Conservation (phyloP, 176 grass and related monocot genomes). For the Echinochloa phyllopogon region DNA sequence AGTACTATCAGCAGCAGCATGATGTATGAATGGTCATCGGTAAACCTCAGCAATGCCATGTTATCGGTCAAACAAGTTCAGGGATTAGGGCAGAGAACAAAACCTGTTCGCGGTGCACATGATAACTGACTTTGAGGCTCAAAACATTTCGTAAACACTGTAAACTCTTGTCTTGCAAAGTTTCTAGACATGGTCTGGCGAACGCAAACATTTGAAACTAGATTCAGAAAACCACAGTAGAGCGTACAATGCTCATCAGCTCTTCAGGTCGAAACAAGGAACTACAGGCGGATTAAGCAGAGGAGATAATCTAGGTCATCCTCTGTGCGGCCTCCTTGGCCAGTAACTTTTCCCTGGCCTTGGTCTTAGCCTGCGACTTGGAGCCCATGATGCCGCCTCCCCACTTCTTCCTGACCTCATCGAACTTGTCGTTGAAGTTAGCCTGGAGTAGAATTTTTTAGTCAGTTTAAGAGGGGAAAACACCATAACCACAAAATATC, state of each 20-base stretch:
- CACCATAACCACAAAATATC: not conserved
- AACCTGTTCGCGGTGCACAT: not conserved
- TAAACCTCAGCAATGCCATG: not conserved
- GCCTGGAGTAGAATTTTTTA: slow-evolving; percentile 19
- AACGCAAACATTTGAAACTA: slow-evolving; percentile 35
- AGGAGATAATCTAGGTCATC: slow-evolving; percentile 53
- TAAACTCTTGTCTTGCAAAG: slow-evolving; percentile 39
- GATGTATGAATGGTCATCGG: not conserved
- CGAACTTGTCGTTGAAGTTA: slow-evolving; percentile 73
- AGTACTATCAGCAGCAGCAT: not conserved
- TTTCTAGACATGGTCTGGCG: slow-evolving; percentile 34
- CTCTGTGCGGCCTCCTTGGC: slow-evolving; percentile 77
- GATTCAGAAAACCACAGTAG: slow-evolving; percentile 50
- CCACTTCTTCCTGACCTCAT: slow-evolving; percentile 76
- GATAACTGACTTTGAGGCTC: not conserved
- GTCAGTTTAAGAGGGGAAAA: not conserved
- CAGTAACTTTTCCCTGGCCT: slow-evolving; percentile 68
- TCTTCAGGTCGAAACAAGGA: slow-evolving; percentile 33
- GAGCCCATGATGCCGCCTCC: slow-evolving; percentile 71
- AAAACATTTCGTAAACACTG: slow-evolving; percentile 35
- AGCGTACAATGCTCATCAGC: slow-evolving; percentile 30
- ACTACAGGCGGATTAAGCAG: slow-evolving; percentile 1
- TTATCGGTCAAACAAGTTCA: not conserved
- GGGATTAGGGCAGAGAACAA: not conserved
- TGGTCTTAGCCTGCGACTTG: slow-evolving; percentile 76